Evolutionary conservation across 2,329 filamentous ascomycete genomes (phyloP).

Genomic region (Aspergillus felis): DNA sequence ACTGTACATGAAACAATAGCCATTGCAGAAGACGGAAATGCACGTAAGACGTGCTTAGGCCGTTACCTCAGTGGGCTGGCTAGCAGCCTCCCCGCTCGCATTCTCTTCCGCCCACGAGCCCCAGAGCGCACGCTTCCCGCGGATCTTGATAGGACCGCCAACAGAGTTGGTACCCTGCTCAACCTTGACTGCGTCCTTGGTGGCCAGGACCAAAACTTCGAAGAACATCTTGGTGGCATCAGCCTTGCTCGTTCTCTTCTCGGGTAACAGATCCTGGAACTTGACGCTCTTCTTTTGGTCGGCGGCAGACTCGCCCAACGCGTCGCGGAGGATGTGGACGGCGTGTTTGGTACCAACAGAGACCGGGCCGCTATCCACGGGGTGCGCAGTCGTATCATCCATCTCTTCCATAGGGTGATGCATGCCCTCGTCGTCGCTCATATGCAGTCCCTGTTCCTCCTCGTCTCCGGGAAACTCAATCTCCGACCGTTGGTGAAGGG

Average conservation of each 20-base stretch:
- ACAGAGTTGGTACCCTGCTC: slow-evolving; percentile 73
- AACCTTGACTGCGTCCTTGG: slow-evolving; percentile 96
- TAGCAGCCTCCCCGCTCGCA: slow-evolving; percentile 45
- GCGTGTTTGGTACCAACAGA: slow-evolving; percentile 92
- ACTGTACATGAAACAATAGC: neutral
- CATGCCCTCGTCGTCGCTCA: slow-evolving; percentile 47
- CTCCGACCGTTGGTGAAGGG: slow-evolving; percentile 51
- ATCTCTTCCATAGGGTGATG: slow-evolving; percentile 57
- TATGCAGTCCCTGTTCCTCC: slow-evolving; percentile 39
- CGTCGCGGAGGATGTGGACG: slow-evolving; percentile 86
- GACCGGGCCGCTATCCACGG: slow-evolving; percentile 78
- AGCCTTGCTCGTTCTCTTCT: slow-evolving; percentile 72
- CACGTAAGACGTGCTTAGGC: slow-evolving; percentile 7
- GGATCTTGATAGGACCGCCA: slow-evolving; percentile 75
- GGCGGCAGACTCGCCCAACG: slow-evolving; percentile 65
- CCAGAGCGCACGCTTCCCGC: slow-evolving; percentile 94
- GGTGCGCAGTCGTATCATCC: slow-evolving; percentile 77
- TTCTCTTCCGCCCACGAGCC: slow-evolving; percentile 84
- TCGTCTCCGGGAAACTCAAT: slow-evolving; percentile 65
- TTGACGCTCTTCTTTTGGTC: slow-evolving; percentile 76
- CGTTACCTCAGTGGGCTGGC: slow-evolving; percentile 27
- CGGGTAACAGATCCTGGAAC: slow-evolving; percentile 88
- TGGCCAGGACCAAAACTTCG: slow-evolving; percentile 89
- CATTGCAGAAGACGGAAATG: slow-evolving; percentile 1
- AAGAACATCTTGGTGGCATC: slow-evolving; percentile 99